A percentile compares a stretch with the other conserved stretches of the same genome.
These are phyloP conservation scores for Dentipellis fragilis DNA, from an alignment of 768 basidiomycete species.

Conservation along the genomic window DNA sequence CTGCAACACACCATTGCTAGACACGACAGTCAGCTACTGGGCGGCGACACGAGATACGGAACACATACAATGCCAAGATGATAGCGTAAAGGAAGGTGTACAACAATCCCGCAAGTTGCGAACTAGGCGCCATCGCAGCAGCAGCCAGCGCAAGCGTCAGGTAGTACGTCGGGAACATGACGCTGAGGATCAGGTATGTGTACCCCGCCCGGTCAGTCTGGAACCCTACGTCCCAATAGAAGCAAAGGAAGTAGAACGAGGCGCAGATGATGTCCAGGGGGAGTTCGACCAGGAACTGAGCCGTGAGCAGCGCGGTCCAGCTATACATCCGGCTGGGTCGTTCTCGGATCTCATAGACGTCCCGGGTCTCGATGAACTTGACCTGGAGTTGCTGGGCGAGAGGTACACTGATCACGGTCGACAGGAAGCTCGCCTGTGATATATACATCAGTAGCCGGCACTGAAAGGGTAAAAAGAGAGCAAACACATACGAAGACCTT, in stretches of 20 bases:
- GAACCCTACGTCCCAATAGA: constrained; percentile 39
- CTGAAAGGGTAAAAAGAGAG: background rate
- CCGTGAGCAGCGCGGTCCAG: constrained; percentile 27
- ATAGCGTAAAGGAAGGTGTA: constrained; percentile 30
- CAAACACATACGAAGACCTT: constrained; percentile 29
- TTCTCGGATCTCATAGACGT: constrained; percentile 32
- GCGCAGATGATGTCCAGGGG: constrained; percentile 33
- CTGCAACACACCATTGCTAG: constrained; percentile 39
- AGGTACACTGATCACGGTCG: constrained; percentile 23
- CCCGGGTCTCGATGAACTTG: constrained; percentile 29
- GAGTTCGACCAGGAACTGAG: constrained; percentile 29
- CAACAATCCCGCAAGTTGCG: constrained; percentile 30
- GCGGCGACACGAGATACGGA: background rate
- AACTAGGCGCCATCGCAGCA: constrained; percentile 32
- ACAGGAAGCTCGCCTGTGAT: constrained; percentile 26
- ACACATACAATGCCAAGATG: constrained; percentile 31
- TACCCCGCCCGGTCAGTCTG: constrained; percentile 27
- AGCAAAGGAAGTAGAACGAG: constrained; percentile 34
- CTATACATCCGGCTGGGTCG: constrained; percentile 31
- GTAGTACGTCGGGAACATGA: constrained; percentile 35
- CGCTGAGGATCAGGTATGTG: constrained; percentile 27
- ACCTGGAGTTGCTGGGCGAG: constrained; percentile 33
- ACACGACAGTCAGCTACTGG: background rate
- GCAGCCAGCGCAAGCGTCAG: constrained; percentile 31
- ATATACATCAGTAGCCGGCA: background rate